Conservation (phyloP, 2,329 filamentous ascomycete species). For the Neofusicoccum ribis region DNA sequence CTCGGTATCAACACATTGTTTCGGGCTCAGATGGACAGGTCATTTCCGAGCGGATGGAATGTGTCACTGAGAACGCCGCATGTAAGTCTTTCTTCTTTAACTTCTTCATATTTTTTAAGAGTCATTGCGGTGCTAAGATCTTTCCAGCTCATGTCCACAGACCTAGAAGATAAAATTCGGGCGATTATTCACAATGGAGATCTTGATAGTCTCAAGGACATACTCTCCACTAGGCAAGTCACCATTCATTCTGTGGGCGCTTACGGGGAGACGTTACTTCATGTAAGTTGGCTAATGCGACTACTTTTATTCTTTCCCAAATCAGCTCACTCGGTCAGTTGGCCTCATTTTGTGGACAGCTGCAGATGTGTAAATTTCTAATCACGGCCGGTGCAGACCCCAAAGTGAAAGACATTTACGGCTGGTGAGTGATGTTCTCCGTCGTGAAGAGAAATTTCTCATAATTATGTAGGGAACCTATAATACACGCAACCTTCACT, state of each 20-base stretch:
- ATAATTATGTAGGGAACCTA: no score
- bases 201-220: background rate
- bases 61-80: background rate
- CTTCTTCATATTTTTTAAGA: background rate
- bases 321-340: background rate
- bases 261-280: fast-evolving
- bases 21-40: background rate
- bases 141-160: background rate
- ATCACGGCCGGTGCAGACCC: background rate
- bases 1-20: background rate
- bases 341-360: background rate
- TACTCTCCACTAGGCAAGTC: background rate
- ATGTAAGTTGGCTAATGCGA: background rate
- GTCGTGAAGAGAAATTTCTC: no score
- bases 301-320: background rate
- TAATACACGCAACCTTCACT: no score
- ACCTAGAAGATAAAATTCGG: fast-evolving
- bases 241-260: background rate
- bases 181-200: fast-evolving
- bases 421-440: background rate
- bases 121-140: background rate
- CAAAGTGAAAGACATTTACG: fast-evolving
- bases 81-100: background rate
- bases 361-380: background rate
- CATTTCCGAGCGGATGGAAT: background rate